Evolutionary conservation across 371 early-diverging fungal species (phyloP).

Genomic region (Astathelohania contejeani): DNA sequence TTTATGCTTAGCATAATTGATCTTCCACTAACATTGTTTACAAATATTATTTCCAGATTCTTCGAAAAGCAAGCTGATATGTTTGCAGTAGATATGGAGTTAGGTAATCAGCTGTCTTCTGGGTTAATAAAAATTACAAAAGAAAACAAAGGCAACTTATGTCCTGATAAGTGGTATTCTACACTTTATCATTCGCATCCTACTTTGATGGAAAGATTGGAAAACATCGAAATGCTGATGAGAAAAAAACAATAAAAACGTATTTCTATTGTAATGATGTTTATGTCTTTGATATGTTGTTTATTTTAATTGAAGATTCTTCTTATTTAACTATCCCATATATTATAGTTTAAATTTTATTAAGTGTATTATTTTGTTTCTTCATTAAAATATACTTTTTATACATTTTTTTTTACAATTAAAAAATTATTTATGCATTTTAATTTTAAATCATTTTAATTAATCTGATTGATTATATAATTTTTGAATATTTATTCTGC

Average conservation of each 20-base stretch:
- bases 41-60: conserved; percentile 64
- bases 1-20: background rate
- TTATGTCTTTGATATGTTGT: too few relatives aligned
- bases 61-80: conserved; percentile 85
- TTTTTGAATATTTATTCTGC: too few relatives aligned
- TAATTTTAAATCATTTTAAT: too few relatives aligned
- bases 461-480: too few relatives aligned
- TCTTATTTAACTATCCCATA: too few relatives aligned
- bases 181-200: conserved; percentile 83
- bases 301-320: too few relatives aligned
- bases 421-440: too few relatives aligned
- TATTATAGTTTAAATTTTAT: too few relatives aligned
- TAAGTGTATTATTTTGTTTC: too few relatives aligned
- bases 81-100: conserved; percentile 60
- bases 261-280: too few relatives aligned
- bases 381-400: too few relatives aligned
- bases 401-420: too few relatives aligned
- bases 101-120: conserved; percentile 59
- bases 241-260: conserved; percentile 28
- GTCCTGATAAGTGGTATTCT: conserved; percentile 70
- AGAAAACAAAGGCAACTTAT: conserved; percentile 71
- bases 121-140: conserved; percentile 71
- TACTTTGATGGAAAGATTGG: conserved; percentile 69
- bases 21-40: conserved; percentile 42
- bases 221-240: conserved; percentile 54